phyloP scores from a whole-genome alignment of 2,329 filamentous ascomycete species.

The Microdochium bolleyi region DNA sequence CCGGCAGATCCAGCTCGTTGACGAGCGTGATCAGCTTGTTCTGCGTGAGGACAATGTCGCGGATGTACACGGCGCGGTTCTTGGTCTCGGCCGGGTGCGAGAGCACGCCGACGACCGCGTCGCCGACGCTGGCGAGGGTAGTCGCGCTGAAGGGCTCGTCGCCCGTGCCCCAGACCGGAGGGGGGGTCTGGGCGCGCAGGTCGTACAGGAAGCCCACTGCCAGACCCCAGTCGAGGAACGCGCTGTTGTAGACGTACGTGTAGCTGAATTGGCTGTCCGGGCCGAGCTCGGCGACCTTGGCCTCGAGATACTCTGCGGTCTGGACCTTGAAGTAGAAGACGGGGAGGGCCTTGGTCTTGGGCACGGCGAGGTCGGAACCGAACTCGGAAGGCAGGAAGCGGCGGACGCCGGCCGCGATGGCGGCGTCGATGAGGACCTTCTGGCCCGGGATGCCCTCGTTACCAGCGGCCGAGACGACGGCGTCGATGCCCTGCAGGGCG shows the following conservation, averaged over 20 bases:
- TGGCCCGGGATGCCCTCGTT: slow-evolving; percentile 30
- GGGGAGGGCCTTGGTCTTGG: slow-evolving; percentile 8
- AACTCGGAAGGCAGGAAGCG: slow-evolving; percentile 56
- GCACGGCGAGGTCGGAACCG: slow-evolving; percentile 23
- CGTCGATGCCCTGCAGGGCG: slow-evolving; percentile 48
- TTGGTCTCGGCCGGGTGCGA: slow-evolving; percentile 33
- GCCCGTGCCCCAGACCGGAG: slow-evolving; percentile 41
- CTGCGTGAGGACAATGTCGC: slow-evolving; percentile 40
- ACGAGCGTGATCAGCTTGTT: slow-evolving; percentile 33
- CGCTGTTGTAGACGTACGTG: slow-evolving; percentile 31
- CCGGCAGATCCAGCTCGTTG: slow-evolving; percentile 13
- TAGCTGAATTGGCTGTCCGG: slow-evolving; percentile 5
- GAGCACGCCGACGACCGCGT: slow-evolving; percentile 39
- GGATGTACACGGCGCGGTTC: slow-evolving; percentile 45
- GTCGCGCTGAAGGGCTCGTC: slow-evolving; percentile 33
- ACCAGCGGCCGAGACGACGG: slow-evolving; percentile 39
- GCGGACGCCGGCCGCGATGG: slow-evolving; percentile 50
- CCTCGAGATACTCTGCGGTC: slow-evolving; percentile 9
- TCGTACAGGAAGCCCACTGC: slow-evolving; percentile 8
- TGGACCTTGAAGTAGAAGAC: slow-evolving; percentile 10
- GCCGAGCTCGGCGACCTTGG: slow-evolving; percentile 7
- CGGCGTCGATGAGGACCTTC: slow-evolving; percentile 46
- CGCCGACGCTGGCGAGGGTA: slow-evolving; percentile 34
- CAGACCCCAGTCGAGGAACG: slow-evolving; percentile 17
- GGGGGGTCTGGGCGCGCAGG: slow-evolving; percentile 10